Evolutionary conservation across 257 asterid species (phyloP).

Genomic region (Nicotiana paniculata): DNA sequence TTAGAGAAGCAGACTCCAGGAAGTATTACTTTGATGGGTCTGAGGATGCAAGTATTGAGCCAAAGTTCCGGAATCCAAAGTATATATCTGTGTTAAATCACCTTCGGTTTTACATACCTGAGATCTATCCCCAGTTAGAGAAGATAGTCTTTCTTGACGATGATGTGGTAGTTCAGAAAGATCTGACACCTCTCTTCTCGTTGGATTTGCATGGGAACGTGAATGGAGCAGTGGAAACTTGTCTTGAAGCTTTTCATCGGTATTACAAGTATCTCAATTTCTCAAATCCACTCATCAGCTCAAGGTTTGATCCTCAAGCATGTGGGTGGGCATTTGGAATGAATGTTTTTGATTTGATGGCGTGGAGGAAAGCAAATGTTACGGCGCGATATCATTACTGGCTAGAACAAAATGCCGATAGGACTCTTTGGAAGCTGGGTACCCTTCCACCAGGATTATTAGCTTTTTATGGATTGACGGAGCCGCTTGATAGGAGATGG

Average conservation of each 20-base stretch:
- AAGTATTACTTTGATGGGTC: constrained; percentile 35
- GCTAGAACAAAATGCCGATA: constrained; percentile 12
- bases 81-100: constrained; percentile 49
- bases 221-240: constrained; percentile 24
- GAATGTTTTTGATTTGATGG: constrained; percentile 17
- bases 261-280: constrained; percentile 13
- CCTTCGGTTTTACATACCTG: constrained; percentile 78
- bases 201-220: constrained; percentile 19
- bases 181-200: constrained; percentile 22
- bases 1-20: constrained; percentile 23
- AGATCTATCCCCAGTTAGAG: constrained; percentile 68
- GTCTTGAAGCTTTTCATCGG: constrained; percentile 15
- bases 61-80: constrained; percentile 50
- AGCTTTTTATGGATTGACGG: constrained; percentile 17
- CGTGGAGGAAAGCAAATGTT: constrained; percentile 13
- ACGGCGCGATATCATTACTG: constrained; percentile 10
- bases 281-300: constrained; percentile 12
- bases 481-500: constrained; percentile 23
- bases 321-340: constrained; percentile 23
- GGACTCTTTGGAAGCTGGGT: constrained; percentile 12
- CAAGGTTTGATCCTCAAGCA: constrained; percentile 17
- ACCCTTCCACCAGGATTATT: constrained; percentile 14
- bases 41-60: constrained; percentile 29
- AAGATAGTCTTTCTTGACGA: constrained; percentile 79
- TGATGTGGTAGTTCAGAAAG: constrained; percentile 79